phyloP scores from a whole-genome alignment of 768 basidiomycete species.

The Cyclocybe cylindracea region DNA sequence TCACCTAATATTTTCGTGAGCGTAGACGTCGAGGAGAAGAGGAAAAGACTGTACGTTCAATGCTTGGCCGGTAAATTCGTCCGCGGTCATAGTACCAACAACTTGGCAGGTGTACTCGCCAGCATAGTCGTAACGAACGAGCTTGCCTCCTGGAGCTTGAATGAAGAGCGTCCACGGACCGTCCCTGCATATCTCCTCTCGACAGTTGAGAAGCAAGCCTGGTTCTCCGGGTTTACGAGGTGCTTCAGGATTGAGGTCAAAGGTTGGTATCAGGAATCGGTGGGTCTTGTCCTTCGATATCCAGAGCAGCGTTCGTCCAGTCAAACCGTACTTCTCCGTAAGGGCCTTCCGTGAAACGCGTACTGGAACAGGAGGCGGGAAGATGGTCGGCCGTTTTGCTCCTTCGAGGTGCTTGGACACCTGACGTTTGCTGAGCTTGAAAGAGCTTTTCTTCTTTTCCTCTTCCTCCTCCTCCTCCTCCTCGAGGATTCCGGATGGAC shows the following conservation, averaged over 20 bases:
- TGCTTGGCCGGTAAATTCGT: conserved; percentile 8
- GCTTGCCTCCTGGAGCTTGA: background rate
- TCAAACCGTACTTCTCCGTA: conserved; percentile 8
- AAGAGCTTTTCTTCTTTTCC: background rate
- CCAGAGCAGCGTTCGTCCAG: conserved; percentile 17
- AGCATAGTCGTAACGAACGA: conserved; percentile 9
- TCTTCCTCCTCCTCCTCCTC: background rate
- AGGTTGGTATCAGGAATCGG: conserved; percentile 10
- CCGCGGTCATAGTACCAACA: conserved; percentile 6
- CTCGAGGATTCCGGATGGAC: background rate
- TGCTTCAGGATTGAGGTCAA: conserved; percentile 12
- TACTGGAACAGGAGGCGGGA: conserved; percentile 1
- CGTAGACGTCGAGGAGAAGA: background rate
- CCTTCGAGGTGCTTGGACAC: conserved; percentile 4
- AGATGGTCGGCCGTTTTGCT: background rate
- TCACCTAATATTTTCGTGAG: background rate
- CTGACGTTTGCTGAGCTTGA: background rate
- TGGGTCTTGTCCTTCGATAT: conserved; percentile 7
- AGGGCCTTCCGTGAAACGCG: conserved; percentile 12
- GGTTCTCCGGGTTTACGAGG: conserved; percentile 11
- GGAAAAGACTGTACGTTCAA: background rate
- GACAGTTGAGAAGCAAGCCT: conserved; percentile 14
- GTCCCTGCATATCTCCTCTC: conserved; percentile 11
- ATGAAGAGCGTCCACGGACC: conserved; percentile 14
- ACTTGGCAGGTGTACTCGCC: conserved; percentile 13